These are phyloP conservation scores for Abrus precatorius DNA, from an alignment of 306 rosid species.

Conservation along the genomic window DNA sequence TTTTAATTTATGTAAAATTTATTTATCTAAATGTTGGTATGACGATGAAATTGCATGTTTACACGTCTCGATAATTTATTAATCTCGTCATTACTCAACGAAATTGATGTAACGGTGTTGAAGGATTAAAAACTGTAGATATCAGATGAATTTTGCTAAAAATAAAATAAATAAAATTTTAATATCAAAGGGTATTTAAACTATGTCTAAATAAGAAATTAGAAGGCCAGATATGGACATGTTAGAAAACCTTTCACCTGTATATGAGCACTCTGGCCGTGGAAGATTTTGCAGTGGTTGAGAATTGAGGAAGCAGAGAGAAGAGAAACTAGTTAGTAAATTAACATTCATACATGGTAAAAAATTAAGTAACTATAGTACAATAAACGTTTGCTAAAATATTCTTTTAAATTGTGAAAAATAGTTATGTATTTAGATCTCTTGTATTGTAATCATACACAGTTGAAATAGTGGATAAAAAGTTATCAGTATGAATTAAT, in stretches of 20 bases:
- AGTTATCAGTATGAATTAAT: neutral
- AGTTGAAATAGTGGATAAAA: neutral
- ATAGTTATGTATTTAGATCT: neutral
- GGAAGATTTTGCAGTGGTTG: constrained; percentile 1
- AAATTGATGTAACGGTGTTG: neutral
- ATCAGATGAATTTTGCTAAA: neutral
- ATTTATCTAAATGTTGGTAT: neutral
- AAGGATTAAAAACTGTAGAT: neutral
- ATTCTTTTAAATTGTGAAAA: neutral
- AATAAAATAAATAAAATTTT: neutral
- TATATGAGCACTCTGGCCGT: constrained; percentile 68
- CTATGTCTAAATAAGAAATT: neutral
- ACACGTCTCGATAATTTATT: neutral
- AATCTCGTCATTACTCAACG: neutral
- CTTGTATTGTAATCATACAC: neutral
- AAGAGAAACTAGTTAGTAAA: constrained; percentile 27
- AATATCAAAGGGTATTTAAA: neutral
- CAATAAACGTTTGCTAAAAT: neutral
- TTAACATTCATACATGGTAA: neutral
- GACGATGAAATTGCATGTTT: neutral
- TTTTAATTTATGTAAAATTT: too few relatives aligned
- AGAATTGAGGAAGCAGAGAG: neutral
- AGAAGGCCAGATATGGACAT: neutral
- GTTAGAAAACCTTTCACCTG: constrained; percentile 51
- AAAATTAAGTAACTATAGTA: neutral